Percentiles rank a stretch among this genome's conserved stretches.
phyloP scores from a whole-genome alignment of 164 flowering plant species.

The Hamamelis virginiana region DNA sequence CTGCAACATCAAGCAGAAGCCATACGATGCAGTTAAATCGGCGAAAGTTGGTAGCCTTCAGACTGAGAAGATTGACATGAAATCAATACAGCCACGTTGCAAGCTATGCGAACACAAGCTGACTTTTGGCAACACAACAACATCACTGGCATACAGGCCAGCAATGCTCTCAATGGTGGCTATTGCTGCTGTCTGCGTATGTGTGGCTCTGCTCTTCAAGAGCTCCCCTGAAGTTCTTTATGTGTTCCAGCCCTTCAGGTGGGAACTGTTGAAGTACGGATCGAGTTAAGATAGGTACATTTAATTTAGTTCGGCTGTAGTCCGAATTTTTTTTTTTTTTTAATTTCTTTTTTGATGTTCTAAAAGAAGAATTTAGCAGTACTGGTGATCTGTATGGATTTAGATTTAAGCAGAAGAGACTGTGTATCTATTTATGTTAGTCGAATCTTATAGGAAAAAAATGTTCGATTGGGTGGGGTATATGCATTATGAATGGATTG shows the following conservation, averaged over 20 bases:
- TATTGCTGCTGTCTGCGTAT: constrained; percentile 89
- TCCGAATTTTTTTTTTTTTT: too few species aligned
- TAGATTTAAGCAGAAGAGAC: too few species aligned
- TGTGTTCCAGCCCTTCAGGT: constrained; percentile 61
- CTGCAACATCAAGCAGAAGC: constrained; percentile 33
- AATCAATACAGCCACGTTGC: constrained; percentile 36
- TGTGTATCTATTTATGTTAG: too few species aligned
- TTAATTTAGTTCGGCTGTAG: too few species aligned
- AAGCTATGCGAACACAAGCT: constrained; percentile 44
- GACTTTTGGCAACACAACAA: constrained; percentile 26
- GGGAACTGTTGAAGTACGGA: constrained; percentile 54
- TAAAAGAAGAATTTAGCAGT: too few species aligned
- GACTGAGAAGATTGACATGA: constrained; percentile 25
- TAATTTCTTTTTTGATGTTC: too few species aligned
- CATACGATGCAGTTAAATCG: constrained; percentile 2
- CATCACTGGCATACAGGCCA: constrained; percentile 60
- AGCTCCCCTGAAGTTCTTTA: constrained; percentile 66
- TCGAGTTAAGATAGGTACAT: constrained; percentile 27
- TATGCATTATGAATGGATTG: too few species aligned
- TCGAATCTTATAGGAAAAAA: too few species aligned
- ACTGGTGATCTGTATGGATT: too few species aligned
- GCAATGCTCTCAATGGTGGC: constrained; percentile 84
- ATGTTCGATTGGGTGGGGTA: too few species aligned
- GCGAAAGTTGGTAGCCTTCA: constrained; percentile 28
- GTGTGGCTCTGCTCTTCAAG: constrained; percentile 79